Conservation (phyloP, 345 rosid species). For the sweet orange (Citrus sinensis) region DVS_A1.0 CM039162.1:29468501-29469000, state of each 20-base stretch:
- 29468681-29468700: not conserved
- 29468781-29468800: conserved; percentile 92
- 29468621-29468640: not conserved
- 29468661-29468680: not conserved
- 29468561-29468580: not conserved
- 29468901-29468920: conserved; percentile 39
- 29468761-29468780: conserved; percentile 87
- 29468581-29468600: not conserved
- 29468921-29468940: conserved; percentile 63
- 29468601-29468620: not conserved
- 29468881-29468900: conserved; percentile 58
- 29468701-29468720: not conserved
- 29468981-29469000: conserved; percentile 51
- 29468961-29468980: conserved; percentile 49
- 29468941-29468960: conserved; percentile 82
- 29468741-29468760: too few relatives aligned
- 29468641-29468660: not conserved
- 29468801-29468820: conserved; percentile 69
- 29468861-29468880: conserved; percentile 94
- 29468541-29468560: not conserved
- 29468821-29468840: conserved; percentile 82
- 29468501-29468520: too few relatives aligned
- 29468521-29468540: not conserved
- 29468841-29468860: conserved; percentile 78
- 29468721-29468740: not conserved